Evolutionary conservation across 2,329 filamentous ascomycete genomes (phyloP).

Genomic region (Colletotrichum orbiculare): DNA sequence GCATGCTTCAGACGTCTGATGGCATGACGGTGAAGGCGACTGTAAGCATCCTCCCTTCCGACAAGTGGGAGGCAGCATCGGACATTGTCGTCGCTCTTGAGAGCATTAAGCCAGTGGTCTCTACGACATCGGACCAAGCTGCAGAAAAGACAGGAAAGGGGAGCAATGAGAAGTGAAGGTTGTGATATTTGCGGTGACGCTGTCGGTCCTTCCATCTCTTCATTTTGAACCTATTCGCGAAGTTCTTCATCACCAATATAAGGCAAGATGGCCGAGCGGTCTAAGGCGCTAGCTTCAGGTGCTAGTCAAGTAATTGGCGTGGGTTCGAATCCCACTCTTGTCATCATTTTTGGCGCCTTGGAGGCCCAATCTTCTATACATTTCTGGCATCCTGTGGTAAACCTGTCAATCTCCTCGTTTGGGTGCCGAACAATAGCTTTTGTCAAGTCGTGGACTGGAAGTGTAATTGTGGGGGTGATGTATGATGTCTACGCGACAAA

Average conservation of each 20-base stretch:
- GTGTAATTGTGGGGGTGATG: too few relatives aligned
- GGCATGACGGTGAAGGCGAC: neutral
- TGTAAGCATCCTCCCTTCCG: neutral
- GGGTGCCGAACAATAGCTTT: too few relatives aligned
- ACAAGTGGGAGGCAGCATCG: neutral
- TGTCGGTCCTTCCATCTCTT: neutral
- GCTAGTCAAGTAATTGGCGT: constrained; percentile 35
- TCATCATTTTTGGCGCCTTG: neutral
- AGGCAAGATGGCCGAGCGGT: constrained; percentile 37
- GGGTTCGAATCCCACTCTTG: constrained; percentile 37
- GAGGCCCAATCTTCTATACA: neutral
- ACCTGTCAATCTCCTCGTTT: too few relatives aligned
- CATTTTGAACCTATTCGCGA: rapidly evolving
- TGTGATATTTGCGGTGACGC: too few relatives aligned
- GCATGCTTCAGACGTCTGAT: neutral
- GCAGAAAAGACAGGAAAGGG: neutral
- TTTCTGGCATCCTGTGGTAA: neutral
- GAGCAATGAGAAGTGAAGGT: too few relatives aligned
- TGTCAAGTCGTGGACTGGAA: too few relatives aligned
- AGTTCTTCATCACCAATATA: rapidly evolving
- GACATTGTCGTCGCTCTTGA: neutral
- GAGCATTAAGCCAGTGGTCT: too few relatives aligned
- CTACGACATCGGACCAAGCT: too few relatives aligned
- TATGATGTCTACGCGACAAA: too few relatives aligned
- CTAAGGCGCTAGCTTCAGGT: constrained; percentile 38